Conservation (phyloP, 163 green algal genomes). For the Coccomyxa subellipsoidea region DNA sequence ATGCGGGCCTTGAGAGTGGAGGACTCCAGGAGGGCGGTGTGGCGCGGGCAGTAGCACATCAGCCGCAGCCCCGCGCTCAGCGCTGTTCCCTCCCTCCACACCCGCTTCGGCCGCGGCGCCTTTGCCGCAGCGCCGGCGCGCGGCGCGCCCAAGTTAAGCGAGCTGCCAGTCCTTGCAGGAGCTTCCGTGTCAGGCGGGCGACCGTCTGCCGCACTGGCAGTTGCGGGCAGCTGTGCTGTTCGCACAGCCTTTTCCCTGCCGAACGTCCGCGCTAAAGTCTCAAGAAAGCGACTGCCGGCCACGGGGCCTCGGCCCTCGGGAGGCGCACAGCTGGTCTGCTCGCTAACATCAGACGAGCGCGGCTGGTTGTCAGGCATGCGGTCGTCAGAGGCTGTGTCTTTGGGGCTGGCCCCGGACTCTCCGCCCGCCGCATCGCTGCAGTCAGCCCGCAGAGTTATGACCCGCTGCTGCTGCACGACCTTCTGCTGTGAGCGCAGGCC, state of each 20-base stretch:
- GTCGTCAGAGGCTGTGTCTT: not conserved
- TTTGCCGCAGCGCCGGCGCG: not conserved
- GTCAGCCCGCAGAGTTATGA: not conserved
- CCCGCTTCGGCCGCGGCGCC: not conserved
- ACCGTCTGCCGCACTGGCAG: not conserved
- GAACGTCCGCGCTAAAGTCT: too few relatives aligned
- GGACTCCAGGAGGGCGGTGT: not conserved
- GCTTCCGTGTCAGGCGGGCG: not conserved
- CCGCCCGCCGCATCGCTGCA: not conserved
- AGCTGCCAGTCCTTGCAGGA: too few relatives aligned
- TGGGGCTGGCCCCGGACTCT: not conserved
- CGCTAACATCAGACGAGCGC: not conserved
- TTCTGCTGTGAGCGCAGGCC: not conserved
- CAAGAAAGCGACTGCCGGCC: too few relatives aligned
- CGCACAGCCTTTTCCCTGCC: too few relatives aligned
- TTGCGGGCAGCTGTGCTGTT: too few relatives aligned
- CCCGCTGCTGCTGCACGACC: not conserved
- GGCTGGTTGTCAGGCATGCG: not conserved
- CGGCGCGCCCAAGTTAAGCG: not conserved
- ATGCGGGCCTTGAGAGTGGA: not conserved
- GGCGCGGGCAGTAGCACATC: constrained; percentile 1
- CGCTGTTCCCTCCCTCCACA: not conserved
- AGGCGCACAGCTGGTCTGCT: not conserved
- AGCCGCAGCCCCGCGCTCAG: not conserved
- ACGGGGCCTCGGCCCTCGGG: not conserved